Percentiles rank a stretch among this genome's conserved stretches.
Evolutionary conservation across 495 filamentous ascomycete species (phyloP).

Genomic region (Pseudoneurospora amorphoporcata): DNA sequence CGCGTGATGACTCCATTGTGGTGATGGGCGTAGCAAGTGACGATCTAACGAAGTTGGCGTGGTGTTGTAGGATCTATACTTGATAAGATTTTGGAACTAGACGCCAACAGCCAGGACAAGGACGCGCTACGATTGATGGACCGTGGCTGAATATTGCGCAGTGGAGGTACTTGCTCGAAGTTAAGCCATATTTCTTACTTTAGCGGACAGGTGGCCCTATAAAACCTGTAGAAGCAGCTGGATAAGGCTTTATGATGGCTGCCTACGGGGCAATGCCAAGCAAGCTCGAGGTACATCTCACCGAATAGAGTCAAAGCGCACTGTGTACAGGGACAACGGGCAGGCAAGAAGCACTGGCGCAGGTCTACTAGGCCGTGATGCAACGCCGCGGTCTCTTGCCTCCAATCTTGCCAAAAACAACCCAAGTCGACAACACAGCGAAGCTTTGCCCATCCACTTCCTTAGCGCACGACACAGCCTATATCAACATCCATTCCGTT

Average conservation of each 20-base stretch:
- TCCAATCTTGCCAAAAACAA: not conserved
- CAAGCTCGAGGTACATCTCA: not conserved
- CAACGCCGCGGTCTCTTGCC: not conserved
- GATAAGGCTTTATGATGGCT: not conserved
- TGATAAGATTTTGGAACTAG: not conserved
- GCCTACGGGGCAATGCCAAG: not conserved
- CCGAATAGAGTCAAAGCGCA: not conserved
- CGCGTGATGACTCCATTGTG: slow-evolving; percentile 85
- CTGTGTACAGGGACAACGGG: not conserved
- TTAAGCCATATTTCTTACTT: not conserved
- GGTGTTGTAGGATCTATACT: not conserved
- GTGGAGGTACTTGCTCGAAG: not conserved
- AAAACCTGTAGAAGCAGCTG: not conserved
- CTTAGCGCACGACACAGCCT: not conserved
- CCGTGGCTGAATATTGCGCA: not conserved
- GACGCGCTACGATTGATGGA: not conserved
- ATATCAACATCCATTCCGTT: not conserved
- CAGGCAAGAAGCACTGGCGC: not conserved
- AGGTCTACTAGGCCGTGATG: not conserved
- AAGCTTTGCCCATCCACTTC: not conserved
- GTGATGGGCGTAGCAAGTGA: not conserved
- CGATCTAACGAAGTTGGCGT: not conserved
- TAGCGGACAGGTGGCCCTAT: not conserved
- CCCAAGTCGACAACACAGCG: not conserved
- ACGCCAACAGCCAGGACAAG: not conserved